Evolutionary conservation across 805 yeast species (phyloP).

Genomic region (Teunomyces panamensis): DNA sequence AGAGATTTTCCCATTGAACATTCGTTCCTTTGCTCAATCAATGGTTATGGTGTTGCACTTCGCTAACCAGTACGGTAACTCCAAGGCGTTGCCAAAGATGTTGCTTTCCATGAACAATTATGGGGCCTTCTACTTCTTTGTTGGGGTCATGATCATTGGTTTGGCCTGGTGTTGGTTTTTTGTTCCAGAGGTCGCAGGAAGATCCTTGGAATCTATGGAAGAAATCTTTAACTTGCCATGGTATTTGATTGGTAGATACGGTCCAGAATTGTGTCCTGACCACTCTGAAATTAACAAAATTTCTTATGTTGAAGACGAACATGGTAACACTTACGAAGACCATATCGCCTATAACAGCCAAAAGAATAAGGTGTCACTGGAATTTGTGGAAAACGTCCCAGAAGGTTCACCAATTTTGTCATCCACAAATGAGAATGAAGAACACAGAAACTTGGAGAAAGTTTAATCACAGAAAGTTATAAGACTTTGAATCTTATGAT

Average conservation of each 20-base stretch:
- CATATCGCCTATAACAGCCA: conserved; percentile 9
- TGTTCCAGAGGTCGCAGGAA: conserved; percentile 23
- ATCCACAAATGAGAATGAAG: not conserved
- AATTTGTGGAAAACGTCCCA: conserved; percentile 6
- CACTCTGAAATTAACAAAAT: conserved; percentile 23
- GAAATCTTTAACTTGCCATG: conserved; percentile 25
- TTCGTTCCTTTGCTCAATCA: conserved; percentile 23
- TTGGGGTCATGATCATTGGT: conserved; percentile 14
- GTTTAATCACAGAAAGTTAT: not conserved
- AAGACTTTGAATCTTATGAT: no score
- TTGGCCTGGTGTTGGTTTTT: conserved; percentile 25
- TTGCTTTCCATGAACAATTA: conserved; percentile 18
- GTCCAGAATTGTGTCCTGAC: conserved; percentile 24
- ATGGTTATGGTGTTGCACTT: conserved; percentile 24
- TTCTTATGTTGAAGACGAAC: conserved; percentile 3
- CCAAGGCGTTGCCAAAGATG: conserved; percentile 25
- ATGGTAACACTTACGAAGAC: conserved; percentile 8
- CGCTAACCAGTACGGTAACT: conserved; percentile 26
- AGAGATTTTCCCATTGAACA: conserved; percentile 22
- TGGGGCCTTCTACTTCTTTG: conserved; percentile 24
- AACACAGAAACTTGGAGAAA: not conserved
- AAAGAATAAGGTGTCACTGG: conserved; percentile 7
- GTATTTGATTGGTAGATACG: conserved; percentile 24
- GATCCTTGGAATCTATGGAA: conserved; percentile 26
- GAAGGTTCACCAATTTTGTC: not conserved